Base-by-base conservation (phyloP, 768 basidiomycete species). In the Mycena pura region DNA sequence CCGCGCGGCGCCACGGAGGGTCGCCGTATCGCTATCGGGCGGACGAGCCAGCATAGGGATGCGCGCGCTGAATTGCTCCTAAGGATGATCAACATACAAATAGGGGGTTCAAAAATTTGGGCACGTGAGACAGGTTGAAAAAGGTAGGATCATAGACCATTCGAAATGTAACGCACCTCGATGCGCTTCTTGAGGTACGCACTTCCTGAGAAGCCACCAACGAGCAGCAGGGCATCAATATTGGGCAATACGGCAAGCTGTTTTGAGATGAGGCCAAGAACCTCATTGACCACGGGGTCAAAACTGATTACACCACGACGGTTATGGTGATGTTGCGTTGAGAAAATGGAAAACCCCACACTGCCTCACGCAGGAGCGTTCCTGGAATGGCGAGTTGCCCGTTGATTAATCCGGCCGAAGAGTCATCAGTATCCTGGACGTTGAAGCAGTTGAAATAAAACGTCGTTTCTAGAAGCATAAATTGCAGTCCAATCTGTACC, bases 401-500 rank as follows among this genome's bases (percentile, higher is more conserved):
- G 67, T 95, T 90, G 60, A 90, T 78, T 52, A 95, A 77, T 1
- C 93, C 93, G 22, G 94, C 91, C 24, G 83, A 79, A 1, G 89
- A 83, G 72, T 95, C 93, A 68, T 93, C 84, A 8, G 89, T 86
- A 70, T 93, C 92, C 65, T 92, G 88, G 15, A 89, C 86, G 64
- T 95, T 95, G 81, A 95, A 95, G 73, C 92, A 94, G 29, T 88
- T 94, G 74, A 95, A 95, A 71, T 92, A 87, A 77, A 95, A 95
- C 80, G 88, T 89, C 56, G 85, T 88, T 27, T 88, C 93, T 94
- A 66, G 15, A 61, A 63, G 67, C 48, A 54, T 36, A 41, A 45
- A 31, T 54, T 47, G 63, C 22, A 34, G 24, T n/a, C 40, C 31
- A 40, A 47, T 14, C 28, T 15, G 5, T 4, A 7, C 11, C 21